Evolutionary conservation across 2,329 filamentous ascomycete genomes (phyloP).

Genomic region (Cercospora citrullina): DNA sequence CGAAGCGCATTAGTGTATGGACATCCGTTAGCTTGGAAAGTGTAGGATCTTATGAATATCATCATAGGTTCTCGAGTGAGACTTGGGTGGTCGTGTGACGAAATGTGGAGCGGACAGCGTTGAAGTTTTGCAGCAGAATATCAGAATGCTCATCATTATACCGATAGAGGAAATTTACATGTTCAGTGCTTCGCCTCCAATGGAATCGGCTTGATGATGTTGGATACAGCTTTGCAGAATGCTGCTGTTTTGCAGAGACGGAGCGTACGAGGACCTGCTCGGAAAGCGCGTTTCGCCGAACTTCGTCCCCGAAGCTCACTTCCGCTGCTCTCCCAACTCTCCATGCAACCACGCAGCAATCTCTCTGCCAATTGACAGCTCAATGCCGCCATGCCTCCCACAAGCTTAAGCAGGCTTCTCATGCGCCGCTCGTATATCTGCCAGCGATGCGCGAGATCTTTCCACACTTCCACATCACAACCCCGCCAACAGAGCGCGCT

Average conservation of each 20-base stretch:
- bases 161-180: too few relatives aligned
- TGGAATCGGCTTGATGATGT: not conserved
- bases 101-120: not conserved
- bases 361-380: not conserved
- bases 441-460: constrained; percentile 4
- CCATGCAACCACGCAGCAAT: not conserved
- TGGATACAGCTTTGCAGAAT: too few relatives aligned
- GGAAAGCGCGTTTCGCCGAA: not conserved
- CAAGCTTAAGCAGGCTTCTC: constrained; percentile 2
- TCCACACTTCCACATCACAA: not conserved
- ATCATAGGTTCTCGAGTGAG: not conserved
- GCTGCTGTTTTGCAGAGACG: too few relatives aligned
- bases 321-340: not conserved
- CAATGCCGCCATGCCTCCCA: constrained; percentile 12
- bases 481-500: constrained; percentile 42
- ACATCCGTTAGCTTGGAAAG: not conserved
- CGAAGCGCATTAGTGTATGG: not conserved
- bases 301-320: not conserved
- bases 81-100: not conserved
- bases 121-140: not conserved
- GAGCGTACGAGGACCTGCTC: not conserved
- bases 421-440: constrained; percentile 11
- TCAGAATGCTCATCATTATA: too few relatives aligned
- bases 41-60: not conserved
- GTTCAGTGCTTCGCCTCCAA: too few relatives aligned